Conservation (phyloP, 2,329 filamentous ascomycete genomes). For the Calycina herbarum region DNA sequence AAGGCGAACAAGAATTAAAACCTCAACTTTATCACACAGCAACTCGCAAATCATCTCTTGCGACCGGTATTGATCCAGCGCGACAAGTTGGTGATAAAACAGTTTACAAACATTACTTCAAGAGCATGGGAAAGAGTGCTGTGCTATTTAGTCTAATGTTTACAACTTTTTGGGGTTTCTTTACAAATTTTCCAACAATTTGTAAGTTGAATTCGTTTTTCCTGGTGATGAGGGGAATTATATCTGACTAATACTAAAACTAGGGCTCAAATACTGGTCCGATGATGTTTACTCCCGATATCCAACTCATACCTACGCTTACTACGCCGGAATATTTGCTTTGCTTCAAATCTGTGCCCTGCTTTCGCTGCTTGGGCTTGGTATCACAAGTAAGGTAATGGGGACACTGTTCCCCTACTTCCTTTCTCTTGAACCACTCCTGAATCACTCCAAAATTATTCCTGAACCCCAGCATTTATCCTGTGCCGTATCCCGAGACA, state of each 20-base stretch:
- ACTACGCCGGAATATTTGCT: constrained; percentile 20
- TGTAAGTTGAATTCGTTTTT: background rate
- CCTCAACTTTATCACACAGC: background rate
- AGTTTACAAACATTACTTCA: constrained; percentile 28
- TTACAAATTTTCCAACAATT: constrained; percentile 11
- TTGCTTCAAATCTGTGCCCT: constrained; percentile 8
- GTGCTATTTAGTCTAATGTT: constrained; percentile 3
- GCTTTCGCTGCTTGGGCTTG: constrained; percentile 3
- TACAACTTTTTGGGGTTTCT: constrained; percentile 14
- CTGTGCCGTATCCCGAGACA: no score
- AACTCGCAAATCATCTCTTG: background rate
- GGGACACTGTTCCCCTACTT: no score
- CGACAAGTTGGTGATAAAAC: constrained; percentile 22
- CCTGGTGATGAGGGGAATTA: background rate
- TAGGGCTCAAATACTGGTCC: constrained; percentile 13
- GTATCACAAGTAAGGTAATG: constrained; percentile 31
- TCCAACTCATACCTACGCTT: constrained; percentile 10
- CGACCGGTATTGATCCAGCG: background rate
- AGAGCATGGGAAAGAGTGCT: constrained; percentile 13
- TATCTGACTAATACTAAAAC: background rate
- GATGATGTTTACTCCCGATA: constrained; percentile 5
- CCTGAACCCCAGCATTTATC: no score
- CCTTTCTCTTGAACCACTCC: no score
- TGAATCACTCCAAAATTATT: no score
- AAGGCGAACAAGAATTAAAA: background rate